Evolutionary conservation across 169 alveolate species (phyloP), one percentile per base, ranked within the genome.

Genomic region (Eimeria zaria): DNA sequence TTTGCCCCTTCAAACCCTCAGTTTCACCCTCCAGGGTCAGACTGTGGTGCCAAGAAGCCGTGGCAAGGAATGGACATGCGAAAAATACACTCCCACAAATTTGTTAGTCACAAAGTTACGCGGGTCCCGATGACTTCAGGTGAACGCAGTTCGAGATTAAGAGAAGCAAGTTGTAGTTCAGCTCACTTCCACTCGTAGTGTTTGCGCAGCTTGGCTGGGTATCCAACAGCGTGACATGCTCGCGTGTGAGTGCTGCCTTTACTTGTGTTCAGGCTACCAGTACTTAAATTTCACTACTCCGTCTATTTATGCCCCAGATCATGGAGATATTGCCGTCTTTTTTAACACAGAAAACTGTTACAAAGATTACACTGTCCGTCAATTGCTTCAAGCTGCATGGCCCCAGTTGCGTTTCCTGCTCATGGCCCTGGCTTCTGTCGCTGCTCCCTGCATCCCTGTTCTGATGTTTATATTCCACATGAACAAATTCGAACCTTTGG

Each of bases 61-160:
- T 73, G 84, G 76, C 89, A 90, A 53, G 95, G 95, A 30, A 51
- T 90, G 89, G 95, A 90, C 51, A 90, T 90, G 95, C 95, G 95
- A 46, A 90, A 90, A 39, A 90, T 90, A 55, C 39, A 53, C 95
- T 76, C 83, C 16, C 89, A 71, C 78, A 90, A 90, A 36, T 90
- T 55, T 53, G 51, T 90, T 18, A 71, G 89, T 64, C 95, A 76
- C 11, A 69, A 48, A 58, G 67, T 78, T 12, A 73, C 88, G 0
- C n/a, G 95, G 24, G 95, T 90, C 5, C 95, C 95, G 12, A 58
- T 64, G 80, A 90, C 74, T n/a, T 90, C 95, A 27, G 95, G 95
- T 90, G 55, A 22, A 48, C 51, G 16, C 2, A 30, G 11, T 12
- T 69, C 0, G 48, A 6, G 11, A 69, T 14, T 0, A 30, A 33